phyloP scores from a whole-genome alignment of 352 stramenopile genomes.

The Hyaloperonospora brassicae region DNA sequence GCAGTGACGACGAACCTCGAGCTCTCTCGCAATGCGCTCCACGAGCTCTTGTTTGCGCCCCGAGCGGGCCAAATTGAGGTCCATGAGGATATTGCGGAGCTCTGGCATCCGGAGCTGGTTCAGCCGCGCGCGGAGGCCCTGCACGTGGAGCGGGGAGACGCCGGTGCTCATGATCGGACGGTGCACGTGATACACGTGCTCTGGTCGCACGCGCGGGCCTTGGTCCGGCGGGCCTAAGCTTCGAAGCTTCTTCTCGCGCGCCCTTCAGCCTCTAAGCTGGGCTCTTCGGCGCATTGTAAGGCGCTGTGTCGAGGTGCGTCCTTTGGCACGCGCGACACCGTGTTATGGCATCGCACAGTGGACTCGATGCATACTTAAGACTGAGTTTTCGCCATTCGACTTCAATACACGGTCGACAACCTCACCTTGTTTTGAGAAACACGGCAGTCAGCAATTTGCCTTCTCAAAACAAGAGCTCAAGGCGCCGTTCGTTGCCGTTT shows the following conservation, averaged over 20 bases:
- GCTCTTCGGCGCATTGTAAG: constrained; percentile 8
- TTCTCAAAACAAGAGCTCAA: too few relatives aligned
- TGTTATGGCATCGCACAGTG: constrained; percentile 2
- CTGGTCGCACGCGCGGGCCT: constrained; percentile 2
- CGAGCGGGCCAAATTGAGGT: constrained; percentile 59
- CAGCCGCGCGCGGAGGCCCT: constrained; percentile 41
- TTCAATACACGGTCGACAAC: background rate
- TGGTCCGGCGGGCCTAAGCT: constrained; percentile 1
- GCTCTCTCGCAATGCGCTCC: constrained; percentile 52
- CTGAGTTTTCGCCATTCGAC: background rate
- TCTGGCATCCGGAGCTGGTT: constrained; percentile 61
- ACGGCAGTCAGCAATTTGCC: too few relatives aligned
- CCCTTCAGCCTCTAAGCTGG: constrained; percentile 16
- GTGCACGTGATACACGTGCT: background rate
- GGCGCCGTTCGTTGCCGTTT: too few relatives aligned
- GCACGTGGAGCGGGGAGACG: constrained; percentile 21
- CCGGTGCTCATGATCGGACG: constrained; percentile 20
- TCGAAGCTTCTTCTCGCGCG: constrained; percentile 13
- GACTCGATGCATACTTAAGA: background rate
- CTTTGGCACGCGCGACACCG: constrained; percentile 6
- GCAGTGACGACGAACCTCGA: constrained; percentile 37
- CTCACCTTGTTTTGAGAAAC: too few relatives aligned
- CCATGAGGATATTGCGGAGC: constrained; percentile 60
- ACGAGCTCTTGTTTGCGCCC: constrained; percentile 76
- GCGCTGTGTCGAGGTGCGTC: constrained; percentile 8